Evolutionary conservation across 257 asterid genomes (phyloP).

Genomic region (Ilex aquifolium): DNA sequence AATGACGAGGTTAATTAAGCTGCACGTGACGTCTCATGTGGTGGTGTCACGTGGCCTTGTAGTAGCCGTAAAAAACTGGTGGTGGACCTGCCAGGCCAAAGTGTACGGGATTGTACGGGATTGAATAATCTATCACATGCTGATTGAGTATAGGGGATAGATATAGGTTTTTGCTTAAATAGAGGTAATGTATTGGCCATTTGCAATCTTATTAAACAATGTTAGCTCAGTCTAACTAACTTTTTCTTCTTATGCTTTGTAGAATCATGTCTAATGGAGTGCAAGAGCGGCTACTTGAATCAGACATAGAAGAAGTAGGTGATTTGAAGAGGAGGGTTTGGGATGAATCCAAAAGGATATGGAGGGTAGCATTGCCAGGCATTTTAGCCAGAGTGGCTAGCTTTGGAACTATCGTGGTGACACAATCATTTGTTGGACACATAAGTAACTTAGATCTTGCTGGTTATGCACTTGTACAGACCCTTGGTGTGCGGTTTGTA

Average conservation of each 20-base stretch:
- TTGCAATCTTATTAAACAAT: too few relatives aligned
- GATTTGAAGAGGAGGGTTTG: slow-evolving; percentile 41
- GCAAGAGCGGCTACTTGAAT: slow-evolving; percentile 40
- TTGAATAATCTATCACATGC: too few relatives aligned
- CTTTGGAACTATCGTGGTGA: slow-evolving; percentile 59
- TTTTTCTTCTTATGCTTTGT: neutral
- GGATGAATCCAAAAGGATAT: slow-evolving; percentile 68
- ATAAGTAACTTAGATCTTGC: slow-evolving; percentile 57
- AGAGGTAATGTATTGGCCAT: too few relatives aligned
- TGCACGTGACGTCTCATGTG: too few relatives aligned
- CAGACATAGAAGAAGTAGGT: slow-evolving; percentile 29
- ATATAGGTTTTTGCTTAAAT: too few relatives aligned
- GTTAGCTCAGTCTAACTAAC: too few relatives aligned
- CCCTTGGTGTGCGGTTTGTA: slow-evolving; percentile 61
- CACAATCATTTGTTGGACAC: slow-evolving; percentile 73
- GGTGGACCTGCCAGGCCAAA: too few relatives aligned
- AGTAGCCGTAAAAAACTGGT: too few relatives aligned
- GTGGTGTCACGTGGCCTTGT: too few relatives aligned
- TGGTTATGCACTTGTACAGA: slow-evolving; percentile 72
- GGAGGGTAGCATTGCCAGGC: slow-evolving; percentile 89
- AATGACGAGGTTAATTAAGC: too few relatives aligned
- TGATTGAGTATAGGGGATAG: too few relatives aligned
- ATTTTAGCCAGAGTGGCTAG: slow-evolving; percentile 60
- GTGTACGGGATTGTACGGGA: too few relatives aligned
- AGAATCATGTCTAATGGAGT: slow-evolving; percentile 42